Evolutionary conservation across 768 basidiomycete genomes (phyloP), one percentile per base, ranked within the genome.

Genomic region (Gelatoporia subvermispora): DNA sequence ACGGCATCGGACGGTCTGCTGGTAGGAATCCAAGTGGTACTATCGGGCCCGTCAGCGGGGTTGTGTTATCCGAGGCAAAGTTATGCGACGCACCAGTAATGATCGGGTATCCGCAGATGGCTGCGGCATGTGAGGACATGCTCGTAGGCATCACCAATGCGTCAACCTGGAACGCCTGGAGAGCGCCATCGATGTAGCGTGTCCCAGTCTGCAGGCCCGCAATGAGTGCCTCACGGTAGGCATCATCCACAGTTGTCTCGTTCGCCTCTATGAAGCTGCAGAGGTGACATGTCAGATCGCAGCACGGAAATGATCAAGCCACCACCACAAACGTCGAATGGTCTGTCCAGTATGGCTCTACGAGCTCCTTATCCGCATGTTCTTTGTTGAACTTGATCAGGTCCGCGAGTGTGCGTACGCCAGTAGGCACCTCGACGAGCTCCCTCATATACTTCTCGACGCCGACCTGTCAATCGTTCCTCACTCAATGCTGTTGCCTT

Each of bases 21-120:
- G 74, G 54, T 5, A 62, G 55, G 57, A 74, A 73, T 1, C 72
- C 72, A n/a, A 73, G 63, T 2, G 69, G 70, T 8, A 71, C 70
- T 65, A 21, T 31, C 3, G 20, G 21, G n/a, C 16, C 20, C 8
- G 8, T 8, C 21, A 31, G 22, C 16, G 3, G 35, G 23, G 16
- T 5, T 39, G 13, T 15, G 21, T 11, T 15, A 17, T 23, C 21
- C 16, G 7, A 45, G 11, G 23, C 35, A 11, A 40, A 9, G 18
- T 36, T 35, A 5, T 17, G 45, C 10, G 13, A 37, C 47, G 8
- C 4, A 78, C 82, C 81, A 20, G 83, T 82, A 34, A 84, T 68
- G 45, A 84, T 79, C 2, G 84, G 83, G 54, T 83, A 84, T 8
- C 82, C 84, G 4, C 79, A 78, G 47, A 84, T 75, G 3, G 81